phyloP scores from a whole-genome alignment of 768 basidiomycete genomes.

The Cubamyces lactineus region DNA sequence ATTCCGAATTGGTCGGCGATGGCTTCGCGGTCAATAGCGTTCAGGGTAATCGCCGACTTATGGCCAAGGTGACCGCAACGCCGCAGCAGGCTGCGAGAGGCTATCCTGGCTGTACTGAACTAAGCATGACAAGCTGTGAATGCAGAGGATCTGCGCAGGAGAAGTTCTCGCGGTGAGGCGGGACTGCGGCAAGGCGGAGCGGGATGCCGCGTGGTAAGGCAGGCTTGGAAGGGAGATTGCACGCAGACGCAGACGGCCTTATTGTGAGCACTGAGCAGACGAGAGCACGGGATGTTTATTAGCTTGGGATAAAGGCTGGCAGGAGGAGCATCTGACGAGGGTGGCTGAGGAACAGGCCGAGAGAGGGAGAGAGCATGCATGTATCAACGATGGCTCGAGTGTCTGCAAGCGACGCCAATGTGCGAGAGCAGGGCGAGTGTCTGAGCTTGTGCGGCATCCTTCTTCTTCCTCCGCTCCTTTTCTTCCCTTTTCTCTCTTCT shows the following conservation, averaged over 20 bases:
- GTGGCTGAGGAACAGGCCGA: neutral
- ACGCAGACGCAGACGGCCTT: neutral
- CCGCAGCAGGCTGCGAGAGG: neutral
- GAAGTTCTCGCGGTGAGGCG: no score
- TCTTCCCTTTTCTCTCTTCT: conserved; percentile 8
- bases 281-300: neutral
- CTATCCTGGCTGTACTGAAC: neutral
- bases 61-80: neutral
- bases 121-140: no score
- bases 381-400: neutral
- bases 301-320: no score
- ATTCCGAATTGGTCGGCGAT: no score
- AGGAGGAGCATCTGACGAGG: neutral
- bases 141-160: no score
- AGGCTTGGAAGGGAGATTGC: neutral
- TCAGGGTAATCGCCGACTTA: no score
- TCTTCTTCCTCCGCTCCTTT: conserved; percentile 14
- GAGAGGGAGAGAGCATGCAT: conserved; percentile 9
- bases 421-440: neutral
- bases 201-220: neutral
- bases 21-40: no score
- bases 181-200: neutral
- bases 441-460: conserved; percentile 7
- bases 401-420: conserved; percentile 16
- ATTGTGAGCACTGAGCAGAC: neutral